Evolutionary conservation across 495 filamentous ascomycete genomes (phyloP).

Genomic region (Penicillium coffeae): DNA sequence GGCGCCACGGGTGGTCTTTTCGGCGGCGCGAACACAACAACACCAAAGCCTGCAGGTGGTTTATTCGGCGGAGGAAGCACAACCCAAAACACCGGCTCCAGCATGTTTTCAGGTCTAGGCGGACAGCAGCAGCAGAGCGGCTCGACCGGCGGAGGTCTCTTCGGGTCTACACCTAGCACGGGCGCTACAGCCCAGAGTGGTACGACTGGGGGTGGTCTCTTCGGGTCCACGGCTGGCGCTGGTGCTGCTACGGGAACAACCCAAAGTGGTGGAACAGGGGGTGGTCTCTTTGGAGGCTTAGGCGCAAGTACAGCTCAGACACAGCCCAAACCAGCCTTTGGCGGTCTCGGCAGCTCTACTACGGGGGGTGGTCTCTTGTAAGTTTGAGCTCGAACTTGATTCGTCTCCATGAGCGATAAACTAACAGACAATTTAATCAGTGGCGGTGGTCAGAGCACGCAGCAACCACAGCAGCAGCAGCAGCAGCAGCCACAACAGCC

Average conservation of each 20-base stretch:
- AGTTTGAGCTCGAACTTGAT: too few species aligned
- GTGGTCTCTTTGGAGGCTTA: constrained; percentile 41
- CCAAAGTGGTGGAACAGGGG: constrained; percentile 23
- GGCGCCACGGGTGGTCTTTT: constrained; percentile 38
- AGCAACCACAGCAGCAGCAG: constrained; percentile 22
- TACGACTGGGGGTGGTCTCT: constrained; percentile 43
- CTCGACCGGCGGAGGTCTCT: constrained; percentile 42
- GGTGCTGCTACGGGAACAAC: constrained; percentile 32
- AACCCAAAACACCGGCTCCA: constrained; percentile 36
- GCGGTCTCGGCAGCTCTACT: constrained; percentile 25
- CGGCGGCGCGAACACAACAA: constrained; percentile 26
- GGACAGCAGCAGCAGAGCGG: constrained; percentile 26
- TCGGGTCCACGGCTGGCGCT: constrained; percentile 39
- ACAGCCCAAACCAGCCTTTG: constrained; percentile 36
- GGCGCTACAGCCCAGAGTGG: constrained; percentile 41
- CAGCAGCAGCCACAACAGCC: constrained; percentile 40
- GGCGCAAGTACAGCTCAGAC: constrained; percentile 32
- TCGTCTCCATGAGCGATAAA: too few species aligned
- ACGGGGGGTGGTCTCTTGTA: constrained; percentile 48
- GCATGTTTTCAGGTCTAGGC: constrained; percentile 36
- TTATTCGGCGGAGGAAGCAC: constrained; percentile 46
- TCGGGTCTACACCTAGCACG: constrained; percentile 41
- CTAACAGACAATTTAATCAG: not conserved
- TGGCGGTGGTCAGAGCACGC: not conserved
- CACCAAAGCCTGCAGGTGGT: constrained; percentile 39